phyloP scores from a whole-genome alignment of 2,329 filamentous ascomycete genomes.

The Paraphaeosphaeria sporulosa region DNA sequence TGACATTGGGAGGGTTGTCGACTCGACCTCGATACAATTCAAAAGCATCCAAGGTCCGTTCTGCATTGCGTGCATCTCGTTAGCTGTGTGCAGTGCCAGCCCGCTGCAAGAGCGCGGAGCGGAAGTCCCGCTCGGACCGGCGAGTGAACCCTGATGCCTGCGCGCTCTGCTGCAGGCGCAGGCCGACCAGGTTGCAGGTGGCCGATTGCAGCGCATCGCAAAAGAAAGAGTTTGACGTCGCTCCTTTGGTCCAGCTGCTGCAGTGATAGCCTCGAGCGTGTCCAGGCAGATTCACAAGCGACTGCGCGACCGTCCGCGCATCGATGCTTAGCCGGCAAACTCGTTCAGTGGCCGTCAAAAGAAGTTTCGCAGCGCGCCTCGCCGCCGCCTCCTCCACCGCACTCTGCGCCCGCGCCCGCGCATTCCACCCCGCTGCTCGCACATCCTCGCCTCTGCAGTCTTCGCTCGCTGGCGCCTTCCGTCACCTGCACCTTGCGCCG shows the following conservation, averaged over 20 bases:
- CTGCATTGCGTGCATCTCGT: neutral
- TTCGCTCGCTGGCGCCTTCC: conserved; percentile 17
- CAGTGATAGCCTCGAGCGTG: neutral
- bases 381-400: neutral
- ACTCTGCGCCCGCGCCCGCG: neutral
- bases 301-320: neutral
- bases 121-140: conserved; percentile 13
- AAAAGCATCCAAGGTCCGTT: neutral
- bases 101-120: too few relatives aligned
- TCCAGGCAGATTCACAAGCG: neutral
- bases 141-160: conserved; percentile 14
- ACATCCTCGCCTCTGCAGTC: neutral
- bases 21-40: too few relatives aligned
- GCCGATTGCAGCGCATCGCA: conserved; percentile 8
- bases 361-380: conserved; percentile 8
- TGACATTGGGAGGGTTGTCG: neutral
- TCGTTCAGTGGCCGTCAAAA: conserved; percentile 8
- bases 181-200: neutral
- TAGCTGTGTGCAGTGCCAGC: too few relatives aligned
- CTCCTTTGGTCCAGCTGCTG: neutral
- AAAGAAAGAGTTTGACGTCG: neutral
- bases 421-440: neutral
- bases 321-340: conserved; percentile 11
- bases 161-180: neutral
- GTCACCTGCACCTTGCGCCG: conserved; percentile 10